Base-by-base conservation (phyloP, 306 rosid genomes). In the Gastrolobium villosum region DNA sequence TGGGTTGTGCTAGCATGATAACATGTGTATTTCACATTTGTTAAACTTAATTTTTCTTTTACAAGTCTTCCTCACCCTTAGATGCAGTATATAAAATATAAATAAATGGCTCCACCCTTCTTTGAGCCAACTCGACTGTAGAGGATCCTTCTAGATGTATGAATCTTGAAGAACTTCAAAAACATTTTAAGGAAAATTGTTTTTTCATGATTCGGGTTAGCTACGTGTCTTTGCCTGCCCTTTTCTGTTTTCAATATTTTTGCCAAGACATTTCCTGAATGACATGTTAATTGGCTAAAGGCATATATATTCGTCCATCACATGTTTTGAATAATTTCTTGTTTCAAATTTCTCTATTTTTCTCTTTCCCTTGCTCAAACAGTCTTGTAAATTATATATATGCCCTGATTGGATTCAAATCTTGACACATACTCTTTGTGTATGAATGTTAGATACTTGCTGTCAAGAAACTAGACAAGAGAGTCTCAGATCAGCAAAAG, bases 391-490 rank as follows among this genome's bases (percentile, higher is more conserved):
- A 5, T 70, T 82, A 10, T 36, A 35, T 84, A 15, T 80, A 10
- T 79, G 70, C 65, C 37, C 30, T 39, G 50, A 49, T 49, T 67
- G 83, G 80, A 53, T 71, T 77, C 65, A 70, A 59, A 68, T 64
- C 54, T 75, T 77, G 73, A 76, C 45, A 28, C 46, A 45, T 85
- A n/a, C 40, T 78, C 14, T 60, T 74, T 71, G 65, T 78, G 77
- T 48, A 78, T 86, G 82, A 66, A 71, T 79, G 81, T 63, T 56
- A 94, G 98, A 81, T 90, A 71, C 92, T 89, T 79, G 98, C 97
- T 28, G 91, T 92, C 73, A 94, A 94, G 87, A 94, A 94, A 83
- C 86, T 92, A 79, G 95, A 90, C 80, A 87, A 84, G 82, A 89
- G 84, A 81, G 90, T 74, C 76, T 85, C 88, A 49, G 87, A 82